phyloP scores from a whole-genome alignment of 306 rosid genomes.

The Quercus rubra region DNA sequence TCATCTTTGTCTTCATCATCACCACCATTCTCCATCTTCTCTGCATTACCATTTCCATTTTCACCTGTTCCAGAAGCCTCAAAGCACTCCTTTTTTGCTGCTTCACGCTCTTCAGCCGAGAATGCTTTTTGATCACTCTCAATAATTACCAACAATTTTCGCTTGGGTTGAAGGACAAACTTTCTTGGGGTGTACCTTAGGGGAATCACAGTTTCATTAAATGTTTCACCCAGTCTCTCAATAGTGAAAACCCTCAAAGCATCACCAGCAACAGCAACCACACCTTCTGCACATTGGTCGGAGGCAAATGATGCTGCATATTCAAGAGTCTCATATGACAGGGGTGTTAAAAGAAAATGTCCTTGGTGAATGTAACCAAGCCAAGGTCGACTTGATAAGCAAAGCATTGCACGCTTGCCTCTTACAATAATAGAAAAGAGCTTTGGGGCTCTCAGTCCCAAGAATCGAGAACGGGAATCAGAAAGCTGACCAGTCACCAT shows the following conservation, averaged over 20 bases:
- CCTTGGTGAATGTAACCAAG: slow-evolving; percentile 99
- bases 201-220: slow-evolving; percentile 93
- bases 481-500: slow-evolving; percentile 99
- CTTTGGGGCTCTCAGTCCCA: slow-evolving; percentile 95
- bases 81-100: slow-evolving; percentile 83
- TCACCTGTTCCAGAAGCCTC: slow-evolving; percentile 73
- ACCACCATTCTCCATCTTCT: slow-evolving; percentile 90
- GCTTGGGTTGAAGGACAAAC: slow-evolving; percentile 84
- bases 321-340: slow-evolving; percentile 95
- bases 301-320: slow-evolving; percentile 93
- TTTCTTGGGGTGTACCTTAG: slow-evolving; percentile 98
- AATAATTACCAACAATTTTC: slow-evolving; percentile 72
- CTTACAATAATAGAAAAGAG: slow-evolving; percentile 71
- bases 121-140: slow-evolving; percentile 98
- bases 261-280: slow-evolving; percentile 88
- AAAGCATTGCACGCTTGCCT: slow-evolving; percentile 89
- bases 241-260: slow-evolving; percentile 87
- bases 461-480: slow-evolving; percentile 91
- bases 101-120: slow-evolving; percentile 90
- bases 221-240: slow-evolving; percentile 96
- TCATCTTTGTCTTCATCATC: slow-evolving; percentile 85
- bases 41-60: slow-evolving; percentile 74
- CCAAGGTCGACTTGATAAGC: slow-evolving; percentile 98
- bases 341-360: slow-evolving; percentile 88
- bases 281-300: slow-evolving; percentile 96